Conservation (phyloP, 306 rosid species). For the Purshia tridentata region DNA sequence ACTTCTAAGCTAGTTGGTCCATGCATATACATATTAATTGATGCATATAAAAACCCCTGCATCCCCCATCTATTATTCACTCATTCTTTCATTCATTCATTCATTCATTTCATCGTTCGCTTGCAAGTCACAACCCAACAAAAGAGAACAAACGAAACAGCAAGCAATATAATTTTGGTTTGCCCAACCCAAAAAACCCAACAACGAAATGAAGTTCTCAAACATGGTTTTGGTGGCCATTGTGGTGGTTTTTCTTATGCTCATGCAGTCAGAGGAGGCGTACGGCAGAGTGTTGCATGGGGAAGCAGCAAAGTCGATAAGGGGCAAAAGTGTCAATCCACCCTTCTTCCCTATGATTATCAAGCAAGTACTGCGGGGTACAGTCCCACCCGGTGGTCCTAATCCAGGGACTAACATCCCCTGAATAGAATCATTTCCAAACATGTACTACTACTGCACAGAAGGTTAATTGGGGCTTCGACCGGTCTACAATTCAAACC, state of each 20-base stretch:
- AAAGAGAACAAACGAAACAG: neutral
- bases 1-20: neutral
- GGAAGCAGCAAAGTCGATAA: neutral
- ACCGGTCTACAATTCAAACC: no score
- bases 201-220: conserved; percentile 9
- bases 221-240: conserved; percentile 2
- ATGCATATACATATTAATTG: neutral
- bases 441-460: neutral
- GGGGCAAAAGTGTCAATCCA: no score
- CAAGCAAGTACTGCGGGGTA: neutral
- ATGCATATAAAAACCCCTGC: conserved; percentile 7
- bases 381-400: neutral
- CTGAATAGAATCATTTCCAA: neutral
- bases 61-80: neutral
- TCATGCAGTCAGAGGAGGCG: conserved; percentile 11
- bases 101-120: neutral
- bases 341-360: conserved; percentile 11
- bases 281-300: conserved; percentile 10
- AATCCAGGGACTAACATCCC: neutral
- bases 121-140: neutral
- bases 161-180: neutral
- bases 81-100: neutral
- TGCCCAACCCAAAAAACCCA: neutral
- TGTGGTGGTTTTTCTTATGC: conserved; percentile 2
- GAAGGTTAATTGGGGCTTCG: no score